Evolutionary conservation across 805 yeast species (phyloP), one percentile per base, ranked within the genome.

Genomic region (Blastobotrys parvus): DNA sequence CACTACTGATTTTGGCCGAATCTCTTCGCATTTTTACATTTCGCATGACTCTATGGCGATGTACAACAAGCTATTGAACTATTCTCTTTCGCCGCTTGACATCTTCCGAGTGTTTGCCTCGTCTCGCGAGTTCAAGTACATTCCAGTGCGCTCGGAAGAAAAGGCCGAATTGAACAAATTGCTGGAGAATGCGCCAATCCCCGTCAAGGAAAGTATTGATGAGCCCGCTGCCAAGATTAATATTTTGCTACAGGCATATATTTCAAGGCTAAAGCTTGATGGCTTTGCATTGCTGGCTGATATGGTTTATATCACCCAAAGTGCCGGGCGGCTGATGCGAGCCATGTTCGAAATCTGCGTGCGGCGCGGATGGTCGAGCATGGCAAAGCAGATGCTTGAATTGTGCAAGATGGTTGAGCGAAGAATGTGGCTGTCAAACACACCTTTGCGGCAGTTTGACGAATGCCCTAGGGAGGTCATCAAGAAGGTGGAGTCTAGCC

Each of bases 211-310:
- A 49, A 62, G 72, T 3, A 64, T 79, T 0, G 77, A 72, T 36
- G 90, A 86, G 45, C 11, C 29, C 29, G 59, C 76, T 15, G 82
- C 94, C 0, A 92, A 92, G 59, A 74, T 85, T 17, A 87, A 80
- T 51, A 76, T 87, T 5, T 61, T 92, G 30, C 64, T 92, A 10
- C 98, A 92, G 57, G 75, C 95, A 0, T 87, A 84, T 54, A 84
- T 92, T n/a, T 83, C 96, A 1, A 64, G 80, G 30, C 65, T 89
- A 19, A 65, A 69, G 7, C 66, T 92, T 15, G 92, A 83, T 0
- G 97, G 97, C 0, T 85, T 86, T 65, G 96, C 97, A 0, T 63
- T 94, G 47, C 78, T 82, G 72, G 78, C 95, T 0, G 99, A 92
- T 65, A 87, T 89, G 95, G 71, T 86, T 2, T 92, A 85, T 58